These are phyloP conservation scores for Colletotrichum echinochloae DNA, from an alignment of 2,329 filamentous ascomycete genomes.

Conservation along the genomic window DNA sequence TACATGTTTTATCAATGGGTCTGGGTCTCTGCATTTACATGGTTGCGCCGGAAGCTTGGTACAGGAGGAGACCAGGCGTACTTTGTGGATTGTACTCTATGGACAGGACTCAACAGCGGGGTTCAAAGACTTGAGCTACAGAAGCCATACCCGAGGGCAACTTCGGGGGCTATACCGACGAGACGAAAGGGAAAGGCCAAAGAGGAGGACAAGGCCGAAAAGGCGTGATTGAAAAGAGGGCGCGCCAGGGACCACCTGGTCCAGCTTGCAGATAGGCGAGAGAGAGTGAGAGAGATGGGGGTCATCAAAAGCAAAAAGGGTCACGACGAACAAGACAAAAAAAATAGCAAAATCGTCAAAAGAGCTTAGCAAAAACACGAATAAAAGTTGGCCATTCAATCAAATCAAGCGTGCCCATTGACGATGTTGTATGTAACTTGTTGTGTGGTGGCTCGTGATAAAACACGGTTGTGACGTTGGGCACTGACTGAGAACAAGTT, in stretches of 20 bases:
- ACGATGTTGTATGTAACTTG: too few species aligned
- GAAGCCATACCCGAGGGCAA: conserved; percentile 40
- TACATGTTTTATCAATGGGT: conserved; percentile 37
- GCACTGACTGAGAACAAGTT: too few species aligned
- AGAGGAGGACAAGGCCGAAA: conserved; percentile 35
- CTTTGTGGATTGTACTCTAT: conserved; percentile 39
- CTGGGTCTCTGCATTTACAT: conserved; percentile 33
- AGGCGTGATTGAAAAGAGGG: not conserved
- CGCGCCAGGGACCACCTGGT: not conserved
- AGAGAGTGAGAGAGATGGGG: not conserved
- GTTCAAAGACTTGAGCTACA: conserved; percentile 21
- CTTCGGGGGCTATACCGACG: conserved; percentile 33
- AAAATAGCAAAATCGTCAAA: conserved; percentile 39
- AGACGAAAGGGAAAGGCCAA: conserved; percentile 18
- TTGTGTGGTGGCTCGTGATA: too few species aligned
- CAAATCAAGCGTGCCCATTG: too few species aligned
- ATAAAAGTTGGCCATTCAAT: conserved; percentile 41
- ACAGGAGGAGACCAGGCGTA: not conserved
- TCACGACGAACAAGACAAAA: conserved; percentile 19
- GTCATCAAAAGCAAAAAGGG: conserved; percentile 21
- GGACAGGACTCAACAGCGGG: conserved; percentile 1
- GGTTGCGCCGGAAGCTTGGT: conserved; percentile 17
- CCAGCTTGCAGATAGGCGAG: not conserved
- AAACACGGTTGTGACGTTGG: too few species aligned
- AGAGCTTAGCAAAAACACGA: conserved; percentile 37